Base-by-base conservation (phyloP, 106 monocot genomes). In the Amphibolis antarctica region DNA sequence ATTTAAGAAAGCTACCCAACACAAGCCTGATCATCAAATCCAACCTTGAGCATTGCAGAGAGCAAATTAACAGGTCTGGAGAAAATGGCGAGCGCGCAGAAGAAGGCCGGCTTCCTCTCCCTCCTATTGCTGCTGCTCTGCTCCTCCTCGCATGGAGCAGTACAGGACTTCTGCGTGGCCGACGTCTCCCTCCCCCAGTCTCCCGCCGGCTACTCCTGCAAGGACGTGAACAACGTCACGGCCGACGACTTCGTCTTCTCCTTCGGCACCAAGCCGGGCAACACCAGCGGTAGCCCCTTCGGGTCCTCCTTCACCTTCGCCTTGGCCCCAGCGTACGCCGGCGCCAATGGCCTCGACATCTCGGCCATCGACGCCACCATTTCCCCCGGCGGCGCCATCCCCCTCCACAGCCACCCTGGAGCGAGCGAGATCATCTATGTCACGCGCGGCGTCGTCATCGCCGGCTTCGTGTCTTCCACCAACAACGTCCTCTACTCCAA, bases 371-470 rank as follows among this genome's bases (percentile, higher is more conserved):
- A 62, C 9, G 48, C 58, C 9, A 62, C 52, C 31, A 12, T 62
- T 26, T n/a, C 18, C 1, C 21, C 14, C 30, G 60, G 62, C 36
- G 70, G 70, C 9, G 47, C 53, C 14, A 42, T 70, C 21, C 70
- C 70, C 11, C 60, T 70, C 42, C 70, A 70, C 62, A 62, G 58
- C 29, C 70, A 70, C 61, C 70, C 70, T 9, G 51, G 62, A 1
- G 60, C 31, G 3, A 51, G 50, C 13, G 70, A 70, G 70, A 11
- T 70, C 14, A 10, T 62, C 5, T 12, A 62, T 15, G 61, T 61
- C 21, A 53, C 20, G 10, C 10, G 50, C 36, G 70, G 70, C 10
- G 13, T 2, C 9, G 13, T 70, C 5, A 1, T 53, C 1, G 70
- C 51, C 22, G 62, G 70, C 0, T 70, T 70, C 70, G 52, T 70